Percentiles rank a stretch among this genome's conserved stretches.
Conservation (phyloP, 2,329 filamentous ascomycete genomes). For the Calonectria pteridis region DNA sequence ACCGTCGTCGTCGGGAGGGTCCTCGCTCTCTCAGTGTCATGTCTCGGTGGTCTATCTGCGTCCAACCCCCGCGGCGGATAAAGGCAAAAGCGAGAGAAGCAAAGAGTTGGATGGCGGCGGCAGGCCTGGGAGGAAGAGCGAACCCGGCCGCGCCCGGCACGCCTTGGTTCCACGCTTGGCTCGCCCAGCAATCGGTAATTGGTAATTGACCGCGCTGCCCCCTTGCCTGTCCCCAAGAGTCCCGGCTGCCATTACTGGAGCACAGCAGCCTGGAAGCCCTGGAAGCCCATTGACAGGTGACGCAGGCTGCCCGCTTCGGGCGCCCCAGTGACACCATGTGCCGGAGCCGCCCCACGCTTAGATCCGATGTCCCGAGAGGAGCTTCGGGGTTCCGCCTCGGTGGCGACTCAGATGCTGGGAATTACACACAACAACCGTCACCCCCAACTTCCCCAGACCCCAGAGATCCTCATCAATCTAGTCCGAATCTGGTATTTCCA, state of each 20-base stretch:
- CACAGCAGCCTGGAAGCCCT: neutral
- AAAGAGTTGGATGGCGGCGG: constrained; percentile 1
- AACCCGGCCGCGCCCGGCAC: constrained; percentile 36
- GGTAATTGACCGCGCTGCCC: neutral
- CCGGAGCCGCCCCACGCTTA: constrained; percentile 38
- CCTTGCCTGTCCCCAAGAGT: neutral
- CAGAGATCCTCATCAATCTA: neutral
- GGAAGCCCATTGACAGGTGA: constrained; percentile 17
- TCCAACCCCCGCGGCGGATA: constrained; percentile 14
- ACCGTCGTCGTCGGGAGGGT: constrained; percentile 33
- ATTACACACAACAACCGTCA: constrained; percentile 1
- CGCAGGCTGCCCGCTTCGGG: constrained; percentile 18
- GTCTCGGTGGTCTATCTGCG: constrained; percentile 9
- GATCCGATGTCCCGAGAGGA: constrained; percentile 43
- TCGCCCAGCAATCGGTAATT: constrained; percentile 15
- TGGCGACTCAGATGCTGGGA: constrained; percentile 30
- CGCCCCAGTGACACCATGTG: constrained; percentile 16
- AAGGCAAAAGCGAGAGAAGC: neutral
- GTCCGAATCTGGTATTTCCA: neutral
- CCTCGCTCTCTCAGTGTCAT: constrained; percentile 35
- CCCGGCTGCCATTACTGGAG: neutral
- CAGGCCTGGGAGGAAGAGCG: constrained; percentile 24
- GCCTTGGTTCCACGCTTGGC: constrained; percentile 26
- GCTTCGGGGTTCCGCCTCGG: constrained; percentile 43
- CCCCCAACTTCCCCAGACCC: constrained; percentile 6